Evolutionary conservation across 2,329 filamentous ascomycete species (phyloP), one percentile per base, ranked within the genome.

Genomic region (Fusarium subglutinans): DNA sequence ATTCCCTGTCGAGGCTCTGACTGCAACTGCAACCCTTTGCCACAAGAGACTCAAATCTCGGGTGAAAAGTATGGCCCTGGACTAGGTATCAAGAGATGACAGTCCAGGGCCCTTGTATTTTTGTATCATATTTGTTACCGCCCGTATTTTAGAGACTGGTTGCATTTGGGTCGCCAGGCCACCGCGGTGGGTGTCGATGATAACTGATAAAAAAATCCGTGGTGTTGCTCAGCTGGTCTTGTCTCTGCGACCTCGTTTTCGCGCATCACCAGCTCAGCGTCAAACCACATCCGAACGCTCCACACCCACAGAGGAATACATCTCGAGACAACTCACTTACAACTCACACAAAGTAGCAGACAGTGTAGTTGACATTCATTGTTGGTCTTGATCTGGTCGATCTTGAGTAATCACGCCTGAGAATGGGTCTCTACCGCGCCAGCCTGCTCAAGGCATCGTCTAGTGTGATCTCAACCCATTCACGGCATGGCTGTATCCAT

Each of bases 381-480:
- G 24, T 41, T 35, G 20, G 18, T 24, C 41, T 65, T 60, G 51
- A 63, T 59, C 48, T 62, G 43, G 66, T 58, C 53, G 41, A 56
- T 55, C 50, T 53, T 45, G 33, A 50, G 48, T 30, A 58, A 57
- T 53, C 54, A 53, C 59, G 30, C 50, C 53, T 44, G n/a, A 59
- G n/a, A 59, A 37, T 53, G 55, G 64, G 68, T 41, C 24, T 26
- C 50, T 63, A 55, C 22, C 58, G 44, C 72, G 55, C 72, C 72
- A 74, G 62, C 67, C 63, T 74, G 38, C 61, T 74, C 61, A 74
- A 53, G 71, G 70, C 45, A 73, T 71, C 20, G 57, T 65, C 54
- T 70, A 70, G 57, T 65, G 43, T 68, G 48, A 66, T 56, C 66
- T 75, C 70, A 76, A 69, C 54, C 73, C 73, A 66, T 74, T 74